Percentiles rank a stretch among this genome's conserved stretches.
These are phyloP conservation scores for Rugonectria rugulosa DNA, from an alignment of 2,329 filamentous ascomycete genomes.

Conservation along the genomic window DNA sequence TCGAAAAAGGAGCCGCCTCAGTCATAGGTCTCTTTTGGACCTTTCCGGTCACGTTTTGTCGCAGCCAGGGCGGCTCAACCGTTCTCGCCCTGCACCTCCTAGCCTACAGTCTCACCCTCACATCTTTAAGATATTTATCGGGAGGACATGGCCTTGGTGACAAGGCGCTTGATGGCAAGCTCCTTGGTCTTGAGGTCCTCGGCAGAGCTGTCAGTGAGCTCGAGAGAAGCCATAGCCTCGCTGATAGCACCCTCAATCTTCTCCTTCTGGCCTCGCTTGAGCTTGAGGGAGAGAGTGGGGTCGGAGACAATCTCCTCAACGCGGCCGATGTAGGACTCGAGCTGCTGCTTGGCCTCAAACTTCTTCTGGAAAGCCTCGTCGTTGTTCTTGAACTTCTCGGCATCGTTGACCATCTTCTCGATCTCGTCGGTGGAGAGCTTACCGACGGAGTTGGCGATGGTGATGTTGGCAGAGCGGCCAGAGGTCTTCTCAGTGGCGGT, in stretches of 20 bases:
- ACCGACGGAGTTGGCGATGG: slow-evolving; percentile 98
- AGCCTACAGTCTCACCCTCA: slow-evolving; percentile 26
- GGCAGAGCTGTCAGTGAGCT: slow-evolving; percentile 88
- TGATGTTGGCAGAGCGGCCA: slow-evolving; percentile 98
- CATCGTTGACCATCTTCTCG: slow-evolving; percentile 96
- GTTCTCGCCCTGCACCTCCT: slow-evolving; percentile 24
- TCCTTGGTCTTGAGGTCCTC: slow-evolving; percentile 99
- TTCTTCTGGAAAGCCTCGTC: slow-evolving; percentile 99
- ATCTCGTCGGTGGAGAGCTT: slow-evolving; percentile 96
- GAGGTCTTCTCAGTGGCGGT: slow-evolving; percentile 99
- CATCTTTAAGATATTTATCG: slow-evolving; percentile 65
- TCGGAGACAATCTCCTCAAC: slow-evolving; percentile 99
- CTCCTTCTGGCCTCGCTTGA: slow-evolving; percentile 99
- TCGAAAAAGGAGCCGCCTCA: slow-evolving; percentile 37
- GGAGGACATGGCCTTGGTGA: slow-evolving; percentile 98
- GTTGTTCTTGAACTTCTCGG: slow-evolving; percentile 97
- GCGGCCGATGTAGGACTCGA: slow-evolving; percentile 98
- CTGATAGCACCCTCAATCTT: slow-evolving; percentile 98
- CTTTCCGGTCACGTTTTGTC: slow-evolving; percentile 28
- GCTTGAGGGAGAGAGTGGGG: slow-evolving; percentile 92
- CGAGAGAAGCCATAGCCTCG: slow-evolving; percentile 96
- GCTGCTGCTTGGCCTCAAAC: slow-evolving; percentile 98
- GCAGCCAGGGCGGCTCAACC: slow-evolving; percentile 27
- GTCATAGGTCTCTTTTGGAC: slow-evolving; percentile 25
- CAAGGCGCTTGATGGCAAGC: slow-evolving; percentile 93